Conservation (phyloP, 2,329 filamentous ascomycete genomes). For the Neocatenulostroma microsporum region DNA sequence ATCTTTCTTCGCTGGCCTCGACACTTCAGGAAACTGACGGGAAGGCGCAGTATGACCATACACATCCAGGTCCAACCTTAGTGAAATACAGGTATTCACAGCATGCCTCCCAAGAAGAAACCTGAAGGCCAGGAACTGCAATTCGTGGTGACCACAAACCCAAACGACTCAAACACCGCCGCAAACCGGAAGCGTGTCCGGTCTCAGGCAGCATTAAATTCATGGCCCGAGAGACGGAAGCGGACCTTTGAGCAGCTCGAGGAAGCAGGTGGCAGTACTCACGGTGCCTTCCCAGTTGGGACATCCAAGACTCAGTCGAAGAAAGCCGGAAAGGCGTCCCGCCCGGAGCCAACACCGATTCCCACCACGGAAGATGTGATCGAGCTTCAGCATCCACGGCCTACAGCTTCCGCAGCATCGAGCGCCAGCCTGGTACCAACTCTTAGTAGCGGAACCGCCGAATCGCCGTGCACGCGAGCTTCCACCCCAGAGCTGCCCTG, state of each 20-base stretch:
- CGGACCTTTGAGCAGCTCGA: constrained; percentile 21
- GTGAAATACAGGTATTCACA: too few relatives aligned
- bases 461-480: not conserved
- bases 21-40: too few relatives aligned
- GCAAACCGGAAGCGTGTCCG: constrained; percentile 25
- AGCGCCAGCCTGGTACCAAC: not conserved
- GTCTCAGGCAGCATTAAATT: constrained; percentile 22
- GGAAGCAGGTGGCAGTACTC: not conserved
- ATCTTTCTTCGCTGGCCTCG: too few relatives aligned
- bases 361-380: not conserved
- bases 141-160: constrained; percentile 26
- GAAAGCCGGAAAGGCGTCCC: not conserved
- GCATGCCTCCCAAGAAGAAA: constrained; percentile 5
- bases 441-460: not conserved
- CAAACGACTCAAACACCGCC: constrained; percentile 14
- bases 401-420: not conserved
- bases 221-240: constrained; percentile 22
- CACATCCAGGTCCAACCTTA: too few relatives aligned
- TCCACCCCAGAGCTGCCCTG: constrained; percentile 2
- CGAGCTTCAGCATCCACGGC: constrained; percentile 3
- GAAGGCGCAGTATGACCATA: too few relatives aligned
- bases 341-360: not conserved
- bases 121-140: constrained; percentile 9
- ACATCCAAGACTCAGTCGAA: too few relatives aligned
- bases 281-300: not conserved